phyloP scores from a whole-genome alignment of 148 eudicot species.

The Dysphania ambrosioides region DNA sequence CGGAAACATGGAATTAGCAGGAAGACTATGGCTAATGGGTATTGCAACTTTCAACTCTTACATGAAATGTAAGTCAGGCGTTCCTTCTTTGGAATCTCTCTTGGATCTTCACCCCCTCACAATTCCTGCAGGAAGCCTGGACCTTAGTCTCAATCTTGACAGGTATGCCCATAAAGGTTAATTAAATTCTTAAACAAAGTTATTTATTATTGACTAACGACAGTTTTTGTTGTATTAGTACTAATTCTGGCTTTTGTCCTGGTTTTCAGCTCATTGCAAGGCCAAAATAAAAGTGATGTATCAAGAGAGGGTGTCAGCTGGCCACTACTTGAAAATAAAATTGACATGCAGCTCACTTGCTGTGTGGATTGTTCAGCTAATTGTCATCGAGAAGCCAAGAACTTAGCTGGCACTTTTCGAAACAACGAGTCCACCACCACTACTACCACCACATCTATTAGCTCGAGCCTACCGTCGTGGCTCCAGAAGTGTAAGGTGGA shows the following conservation, averaged over 20 bases:
- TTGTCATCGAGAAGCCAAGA: conserved; percentile 26
- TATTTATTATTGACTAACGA: background rate
- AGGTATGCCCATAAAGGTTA: no score
- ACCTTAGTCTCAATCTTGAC: conserved; percentile 59
- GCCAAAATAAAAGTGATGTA: conserved; percentile 31
- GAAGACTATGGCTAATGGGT: conserved; percentile 66
- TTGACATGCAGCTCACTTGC: conserved; percentile 49
- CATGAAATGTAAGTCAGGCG: conserved; percentile 58
- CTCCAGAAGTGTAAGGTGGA: conserved; percentile 66
- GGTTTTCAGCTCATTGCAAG: conserved; percentile 35
- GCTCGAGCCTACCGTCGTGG: conserved; percentile 63
- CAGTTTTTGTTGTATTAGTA: background rate
- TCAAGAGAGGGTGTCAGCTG: conserved; percentile 36
- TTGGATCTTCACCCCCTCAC: conserved; percentile 76
- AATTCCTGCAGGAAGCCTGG: conserved; percentile 55
- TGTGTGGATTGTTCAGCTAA: conserved; percentile 53
- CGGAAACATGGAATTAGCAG: conserved; percentile 39
- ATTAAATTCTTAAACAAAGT: background rate
- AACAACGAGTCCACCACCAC: conserved; percentile 16
- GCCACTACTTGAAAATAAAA: conserved; percentile 33
- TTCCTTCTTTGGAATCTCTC: conserved; percentile 67
- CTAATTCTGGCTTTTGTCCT: conserved; percentile 11
- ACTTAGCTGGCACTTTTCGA: conserved; percentile 26
- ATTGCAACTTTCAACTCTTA: conserved; percentile 60
- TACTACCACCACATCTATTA: conserved; percentile 28